Conservation (phyloP, 2,329 filamentous ascomycete species). For the Penicillium glabrum region DNA sequence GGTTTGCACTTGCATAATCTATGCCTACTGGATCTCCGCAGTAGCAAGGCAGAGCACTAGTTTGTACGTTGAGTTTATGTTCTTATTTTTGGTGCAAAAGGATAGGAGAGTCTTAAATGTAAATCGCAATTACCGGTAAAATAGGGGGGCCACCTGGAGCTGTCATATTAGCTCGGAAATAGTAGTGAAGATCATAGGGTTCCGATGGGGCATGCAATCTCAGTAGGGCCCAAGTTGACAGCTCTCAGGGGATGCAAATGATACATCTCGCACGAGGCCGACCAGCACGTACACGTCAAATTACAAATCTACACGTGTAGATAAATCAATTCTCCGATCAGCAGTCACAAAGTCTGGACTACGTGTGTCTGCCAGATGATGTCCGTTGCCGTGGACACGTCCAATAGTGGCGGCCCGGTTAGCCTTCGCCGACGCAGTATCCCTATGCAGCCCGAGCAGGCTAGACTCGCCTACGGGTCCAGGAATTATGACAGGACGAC, state of each 20-base stretch:
- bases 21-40: neutral
- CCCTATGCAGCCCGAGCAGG: neutral
- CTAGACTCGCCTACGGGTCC: neutral
- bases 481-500: neutral
- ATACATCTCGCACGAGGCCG: neutral
- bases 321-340: neutral
- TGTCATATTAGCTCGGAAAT: constrained; percentile 5
- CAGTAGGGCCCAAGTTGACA: constrained; percentile 10
- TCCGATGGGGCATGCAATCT: constrained; percentile 5
- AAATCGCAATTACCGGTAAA: neutral
- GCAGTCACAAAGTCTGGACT: neutral
- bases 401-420: neutral
- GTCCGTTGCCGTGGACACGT: neutral
- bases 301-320: neutral
- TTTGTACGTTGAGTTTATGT: neutral
- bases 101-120: neutral
- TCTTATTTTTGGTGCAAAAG: neutral
- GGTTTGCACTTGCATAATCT: neutral
- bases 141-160: neutral
- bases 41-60: neutral
- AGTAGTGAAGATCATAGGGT: constrained; percentile 1
- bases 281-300: neutral
- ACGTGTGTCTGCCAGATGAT: neutral
- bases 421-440: neutral
- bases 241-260: constrained; percentile 2